A percentile compares a stretch with the other conserved stretches of the same genome.
phyloP scores from a whole-genome alignment of 208 protist genomes.

The Crithidia thermophila region DNA sequence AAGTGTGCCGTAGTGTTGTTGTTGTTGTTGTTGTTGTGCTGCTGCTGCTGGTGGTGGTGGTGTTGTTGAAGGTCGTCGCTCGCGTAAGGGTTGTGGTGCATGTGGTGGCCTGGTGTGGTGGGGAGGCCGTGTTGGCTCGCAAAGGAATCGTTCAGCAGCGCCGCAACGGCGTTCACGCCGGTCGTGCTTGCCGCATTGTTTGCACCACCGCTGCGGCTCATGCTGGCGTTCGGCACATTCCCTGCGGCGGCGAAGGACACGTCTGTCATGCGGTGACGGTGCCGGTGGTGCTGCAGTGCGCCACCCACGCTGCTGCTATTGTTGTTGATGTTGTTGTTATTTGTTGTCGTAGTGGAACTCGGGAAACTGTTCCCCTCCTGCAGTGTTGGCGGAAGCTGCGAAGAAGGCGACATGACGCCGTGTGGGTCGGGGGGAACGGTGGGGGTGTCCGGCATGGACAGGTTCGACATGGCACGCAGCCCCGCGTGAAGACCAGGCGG shows the following conservation, averaged over 20 bases:
- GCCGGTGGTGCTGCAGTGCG: neutral
- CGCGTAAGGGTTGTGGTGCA: neutral
- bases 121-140: conserved; percentile 11
- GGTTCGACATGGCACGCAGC: too few species aligned
- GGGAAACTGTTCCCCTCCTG: neutral
- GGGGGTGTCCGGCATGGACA: too few species aligned
- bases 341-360: neutral
- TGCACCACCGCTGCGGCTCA: too few species aligned
- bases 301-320: too few species aligned
- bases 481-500: too few species aligned
- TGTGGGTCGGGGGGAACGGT: too few species aligned
- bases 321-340: too few species aligned
- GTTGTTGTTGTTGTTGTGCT: neutral
- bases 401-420: too few species aligned
- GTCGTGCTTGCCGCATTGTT: too few species aligned
- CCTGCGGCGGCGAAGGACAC: neutral
- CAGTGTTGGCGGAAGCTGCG: neutral
- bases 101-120: neutral
- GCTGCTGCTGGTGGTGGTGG: neutral
- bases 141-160: conserved; percentile 30
- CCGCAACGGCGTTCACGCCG: neutral
- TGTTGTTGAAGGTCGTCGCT: neutral
- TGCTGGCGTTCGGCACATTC: neutral
- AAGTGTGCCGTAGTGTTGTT: conserved; percentile 4
- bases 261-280: neutral